Percentiles rank a stretch among this genome's conserved stretches.
Conservation (phyloP, 768 basidiomycete genomes). For the Leccinum truebloodii region DNA sequence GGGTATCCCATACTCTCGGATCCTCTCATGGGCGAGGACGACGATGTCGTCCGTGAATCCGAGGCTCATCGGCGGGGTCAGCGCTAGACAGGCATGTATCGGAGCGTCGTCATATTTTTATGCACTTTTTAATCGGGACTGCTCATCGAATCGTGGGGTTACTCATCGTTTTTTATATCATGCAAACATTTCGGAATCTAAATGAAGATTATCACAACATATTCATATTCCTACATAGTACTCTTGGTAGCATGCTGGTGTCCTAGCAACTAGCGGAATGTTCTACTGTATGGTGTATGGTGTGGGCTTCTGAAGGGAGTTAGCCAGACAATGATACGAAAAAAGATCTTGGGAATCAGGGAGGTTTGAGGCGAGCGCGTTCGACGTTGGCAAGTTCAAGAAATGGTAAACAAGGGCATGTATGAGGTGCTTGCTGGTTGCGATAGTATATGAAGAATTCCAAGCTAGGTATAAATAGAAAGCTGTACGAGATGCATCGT, state of each 20-base stretch:
- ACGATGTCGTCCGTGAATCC: conserved; percentile 11
- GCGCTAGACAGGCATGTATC: neutral
- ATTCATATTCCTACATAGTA: neutral
- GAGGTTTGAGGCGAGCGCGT: too few species aligned
- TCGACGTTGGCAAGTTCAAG: too few species aligned
- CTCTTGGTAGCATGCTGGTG: neutral
- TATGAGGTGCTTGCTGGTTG: too few species aligned
- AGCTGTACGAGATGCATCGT: too few species aligned
- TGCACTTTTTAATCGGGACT: neutral
- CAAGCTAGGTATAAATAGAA: too few species aligned
- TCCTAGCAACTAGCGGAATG: neutral
- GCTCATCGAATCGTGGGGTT: too few species aligned
- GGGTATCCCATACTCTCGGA: conserved; percentile 14
- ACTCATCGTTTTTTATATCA: too few species aligned
- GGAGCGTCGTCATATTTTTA: neutral
- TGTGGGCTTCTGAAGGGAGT: too few species aligned
- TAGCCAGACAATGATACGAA: too few species aligned
- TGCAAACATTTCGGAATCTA: neutral
- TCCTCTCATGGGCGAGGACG: conserved; percentile 15
- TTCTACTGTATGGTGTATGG: neutral
- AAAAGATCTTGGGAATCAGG: too few species aligned
- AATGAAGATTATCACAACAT: neutral
- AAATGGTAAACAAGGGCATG: too few species aligned
- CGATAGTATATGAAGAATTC: too few species aligned
- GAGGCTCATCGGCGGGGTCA: conserved; percentile 1